A percentile compares a stretch with the other conserved stretches of the same genome.
Evolutionary conservation across 768 basidiomycete genomes (phyloP).

Genomic region (Suillus lakei): DNA sequence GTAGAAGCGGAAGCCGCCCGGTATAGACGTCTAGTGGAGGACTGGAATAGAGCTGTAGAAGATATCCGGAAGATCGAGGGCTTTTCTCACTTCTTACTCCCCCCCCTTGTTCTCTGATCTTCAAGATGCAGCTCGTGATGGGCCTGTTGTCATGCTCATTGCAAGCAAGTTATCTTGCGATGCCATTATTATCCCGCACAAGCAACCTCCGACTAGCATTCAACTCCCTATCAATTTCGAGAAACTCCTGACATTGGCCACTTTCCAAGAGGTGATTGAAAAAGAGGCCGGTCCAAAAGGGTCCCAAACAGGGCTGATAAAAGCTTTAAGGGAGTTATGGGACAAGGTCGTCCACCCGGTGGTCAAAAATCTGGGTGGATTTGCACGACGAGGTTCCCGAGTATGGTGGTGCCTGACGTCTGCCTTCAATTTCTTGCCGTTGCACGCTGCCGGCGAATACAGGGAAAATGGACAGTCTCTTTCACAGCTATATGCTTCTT

Average conservation of each 20-base stretch:
- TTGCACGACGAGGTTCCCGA: neutral
- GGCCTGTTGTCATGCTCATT: slow-evolving; percentile 8
- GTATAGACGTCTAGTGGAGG: neutral
- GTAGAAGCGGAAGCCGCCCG: neutral
- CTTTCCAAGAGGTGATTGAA: neutral
- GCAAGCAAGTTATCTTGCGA: slow-evolving; percentile 7
- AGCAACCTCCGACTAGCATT: neutral
- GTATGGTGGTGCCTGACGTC: neutral
- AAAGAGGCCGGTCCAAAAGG: too few relatives aligned
- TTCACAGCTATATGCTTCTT: neutral
- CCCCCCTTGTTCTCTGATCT: slow-evolving; percentile 14
- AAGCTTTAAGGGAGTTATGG: slow-evolving; percentile 5
- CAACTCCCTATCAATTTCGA: neutral
- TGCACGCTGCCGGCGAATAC: neutral
- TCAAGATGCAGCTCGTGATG: slow-evolving; percentile 8
- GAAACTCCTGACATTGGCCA: neutral
- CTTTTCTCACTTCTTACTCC: slow-evolving; percentile 17
- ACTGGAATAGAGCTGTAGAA: slow-evolving; percentile 19
- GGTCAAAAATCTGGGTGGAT: neutral
- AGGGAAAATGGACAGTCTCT: neutral
- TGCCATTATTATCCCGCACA: slow-evolving; percentile 13
- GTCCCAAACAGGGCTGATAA: neutral
- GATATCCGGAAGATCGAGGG: slow-evolving; percentile 19
- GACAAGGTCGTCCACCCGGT: neutral
- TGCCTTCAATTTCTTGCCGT: neutral